Evolutionary conservation across 2,329 filamentous ascomycete species (phyloP).

Genomic region (Ceratocystis albifundus): DNA sequence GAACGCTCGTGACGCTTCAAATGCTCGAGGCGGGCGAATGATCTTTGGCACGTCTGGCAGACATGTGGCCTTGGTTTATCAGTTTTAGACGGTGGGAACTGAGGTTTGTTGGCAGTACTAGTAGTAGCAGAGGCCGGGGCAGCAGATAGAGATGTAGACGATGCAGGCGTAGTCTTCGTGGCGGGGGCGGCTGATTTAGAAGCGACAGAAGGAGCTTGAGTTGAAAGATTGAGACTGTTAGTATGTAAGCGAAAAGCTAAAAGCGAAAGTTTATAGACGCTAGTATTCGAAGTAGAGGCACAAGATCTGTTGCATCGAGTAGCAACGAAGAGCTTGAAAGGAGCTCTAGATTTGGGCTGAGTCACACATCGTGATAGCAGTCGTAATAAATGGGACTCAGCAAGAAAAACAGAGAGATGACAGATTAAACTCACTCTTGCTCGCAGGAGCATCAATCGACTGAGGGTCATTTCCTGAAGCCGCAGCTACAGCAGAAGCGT

Average conservation of each 20-base stretch:
- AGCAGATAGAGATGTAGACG: conserved; percentile 32
- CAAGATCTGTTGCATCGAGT: background rate
- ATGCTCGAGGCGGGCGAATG: conserved; percentile 90
- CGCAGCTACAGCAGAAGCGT: conserved; percentile 4
- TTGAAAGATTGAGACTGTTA: background rate
- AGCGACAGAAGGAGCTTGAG: background rate
- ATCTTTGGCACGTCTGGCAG: conserved; percentile 80
- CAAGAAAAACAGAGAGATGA: background rate
- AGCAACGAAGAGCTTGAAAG: background rate
- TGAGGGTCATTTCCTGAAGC: background rate
- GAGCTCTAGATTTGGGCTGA: background rate
- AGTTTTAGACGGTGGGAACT: conserved; percentile 76
- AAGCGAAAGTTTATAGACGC: background rate
- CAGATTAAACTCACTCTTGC: conserved; percentile 14
- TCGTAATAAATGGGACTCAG: background rate
- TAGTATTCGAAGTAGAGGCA: background rate
- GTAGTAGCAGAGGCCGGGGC: conserved; percentile 39
- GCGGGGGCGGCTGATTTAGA: background rate
- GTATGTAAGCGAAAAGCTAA: background rate
- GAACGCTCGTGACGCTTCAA: conserved; percentile 94
- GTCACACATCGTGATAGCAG: background rate
- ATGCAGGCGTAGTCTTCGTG: background rate
- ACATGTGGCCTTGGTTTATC: conserved; percentile 95
- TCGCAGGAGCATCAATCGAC: conserved; percentile 4
- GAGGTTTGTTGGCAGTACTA: conserved; percentile 28